phyloP scores from a whole-genome alignment of 257 asterid genomes.

The Rubia yunnanensis region DNA sequence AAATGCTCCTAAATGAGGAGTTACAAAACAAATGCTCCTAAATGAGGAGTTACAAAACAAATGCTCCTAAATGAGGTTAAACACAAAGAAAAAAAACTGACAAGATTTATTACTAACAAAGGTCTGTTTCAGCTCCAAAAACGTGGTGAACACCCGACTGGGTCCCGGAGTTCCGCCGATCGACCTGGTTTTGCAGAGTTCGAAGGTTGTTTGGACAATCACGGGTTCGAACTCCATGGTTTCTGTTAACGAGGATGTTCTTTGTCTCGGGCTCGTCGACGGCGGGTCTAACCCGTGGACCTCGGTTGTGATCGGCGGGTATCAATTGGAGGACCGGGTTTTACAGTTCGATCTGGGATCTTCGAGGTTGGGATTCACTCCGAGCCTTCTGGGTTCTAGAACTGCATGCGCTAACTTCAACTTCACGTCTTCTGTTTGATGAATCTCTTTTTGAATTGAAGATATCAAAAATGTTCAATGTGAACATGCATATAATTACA shows the following conservation, averaged over 20 bases:
- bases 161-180: constrained; percentile 48
- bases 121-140: constrained; percentile 37
- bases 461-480: too few species aligned
- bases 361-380: constrained; percentile 52
- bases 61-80: too few species aligned
- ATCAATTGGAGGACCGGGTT: constrained; percentile 42
- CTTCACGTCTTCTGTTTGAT: constrained; percentile 37
- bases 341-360: constrained; percentile 56
- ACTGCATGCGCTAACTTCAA: constrained; percentile 69
- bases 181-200: constrained; percentile 41
- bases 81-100: too few species aligned
- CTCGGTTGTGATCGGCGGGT: constrained; percentile 51
- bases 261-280: constrained; percentile 45
- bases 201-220: constrained; percentile 42
- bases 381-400: constrained; percentile 25
- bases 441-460: too few species aligned
- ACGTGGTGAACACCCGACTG: constrained; percentile 32
- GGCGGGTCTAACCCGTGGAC: constrained; percentile 43
- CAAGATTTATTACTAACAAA: too few species aligned
- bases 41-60: too few species aligned
- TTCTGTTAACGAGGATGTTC: constrained; percentile 26
- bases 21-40: too few species aligned
- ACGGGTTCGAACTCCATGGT: constrained; percentile 62
- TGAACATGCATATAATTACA: too few species aligned
- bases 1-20: too few species aligned